Conservation (phyloP, 176 grass and related monocot species). For the Paspalum notatum region DNA sequence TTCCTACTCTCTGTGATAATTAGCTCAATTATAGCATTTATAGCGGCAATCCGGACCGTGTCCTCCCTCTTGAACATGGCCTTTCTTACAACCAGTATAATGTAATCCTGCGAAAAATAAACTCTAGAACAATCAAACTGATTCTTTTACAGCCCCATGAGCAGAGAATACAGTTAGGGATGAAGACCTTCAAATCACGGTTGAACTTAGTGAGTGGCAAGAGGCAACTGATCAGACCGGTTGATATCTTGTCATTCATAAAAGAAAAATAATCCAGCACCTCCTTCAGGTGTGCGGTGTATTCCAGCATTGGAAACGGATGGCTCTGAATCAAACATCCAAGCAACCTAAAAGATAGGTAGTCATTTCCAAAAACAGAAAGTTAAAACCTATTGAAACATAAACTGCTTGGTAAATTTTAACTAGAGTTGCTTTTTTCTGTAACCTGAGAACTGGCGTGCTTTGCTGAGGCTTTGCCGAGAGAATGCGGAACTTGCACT, state of each 20-base stretch:
- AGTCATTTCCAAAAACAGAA: background rate
- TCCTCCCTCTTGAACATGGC: constrained; percentile 93
- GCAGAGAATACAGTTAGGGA: constrained; percentile 17
- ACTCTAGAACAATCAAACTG: constrained; percentile 30
- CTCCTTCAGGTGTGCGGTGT: constrained; percentile 82
- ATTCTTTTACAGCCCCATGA: background rate
- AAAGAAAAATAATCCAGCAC: constrained; percentile 82
- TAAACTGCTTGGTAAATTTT: background rate
- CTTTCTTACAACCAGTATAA: constrained; percentile 87
- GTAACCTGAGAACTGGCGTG: constrained; percentile 62
- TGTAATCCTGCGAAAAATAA: constrained; percentile 72
- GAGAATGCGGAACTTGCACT: constrained; percentile 79
- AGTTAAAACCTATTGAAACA: background rate
- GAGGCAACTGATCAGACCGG: constrained; percentile 65
- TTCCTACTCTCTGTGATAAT: constrained; percentile 64
- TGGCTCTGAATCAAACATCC: constrained; percentile 61
- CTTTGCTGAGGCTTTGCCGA: constrained; percentile 77
- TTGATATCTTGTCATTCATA: constrained; percentile 76
- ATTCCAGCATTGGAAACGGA: constrained; percentile 67
- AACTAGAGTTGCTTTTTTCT: constrained; percentile 6
- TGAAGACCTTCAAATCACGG: constrained; percentile 71
- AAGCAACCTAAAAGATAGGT: constrained; percentile 52
- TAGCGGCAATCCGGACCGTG: constrained; percentile 65
- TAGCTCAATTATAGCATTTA: constrained; percentile 72
- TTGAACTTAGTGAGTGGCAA: constrained; percentile 77